Base-by-base conservation (phyloP, 192 early-diverging fungal genomes). In the Entomortierella chlamydospora region DNA sequence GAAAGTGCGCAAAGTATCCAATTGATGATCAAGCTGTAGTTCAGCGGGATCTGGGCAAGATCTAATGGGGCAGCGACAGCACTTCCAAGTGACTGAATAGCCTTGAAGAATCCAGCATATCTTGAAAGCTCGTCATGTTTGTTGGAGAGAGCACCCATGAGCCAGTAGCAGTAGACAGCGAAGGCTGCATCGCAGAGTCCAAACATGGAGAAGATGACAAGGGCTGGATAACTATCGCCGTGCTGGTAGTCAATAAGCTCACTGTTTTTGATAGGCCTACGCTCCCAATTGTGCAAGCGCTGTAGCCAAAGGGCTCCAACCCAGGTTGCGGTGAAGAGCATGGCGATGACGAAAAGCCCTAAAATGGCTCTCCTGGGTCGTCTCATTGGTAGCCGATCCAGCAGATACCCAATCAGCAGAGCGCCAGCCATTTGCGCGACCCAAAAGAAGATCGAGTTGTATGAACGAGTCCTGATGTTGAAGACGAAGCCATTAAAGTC, bases 51-150 rank as follows among this genome's bases (percentile, higher is more conserved):
- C 28, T 52, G 37, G 1, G 80, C 66, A 30, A 91, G 87, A 67
- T 91, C 92, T 55, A 93, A 58, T 52, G 91, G 90, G 77, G 90
- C 89, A 5, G 90, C 85, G 31, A 94, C 86, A 45, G 91, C 93
- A 56, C 81, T 87, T 18, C 88, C 92, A 59, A 90, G 89, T 55
- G 90, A 92, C 83, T 96, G 95, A 53, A 95, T 92, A 29, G 91
- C 91, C 86, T 97, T 97, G 91, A 95, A 97, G 85, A 93, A 95
- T 6, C 76, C 95, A 61, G 89, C 87, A 64, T 91, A 95, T 33
- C 91, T 87, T 20, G 93, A 86, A 58, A 90, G 85, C 65, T 86
- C 83, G 64, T 90, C 88, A 57, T 87, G 86, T 76, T 97, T 92
- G 83, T 95, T 95, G 33, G 93, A 90, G 63, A 95, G 83, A 28